phyloP scores from a whole-genome alignment of 495 filamentous ascomycete genomes.

The Penicillium macrosclerotiorum region DNA sequence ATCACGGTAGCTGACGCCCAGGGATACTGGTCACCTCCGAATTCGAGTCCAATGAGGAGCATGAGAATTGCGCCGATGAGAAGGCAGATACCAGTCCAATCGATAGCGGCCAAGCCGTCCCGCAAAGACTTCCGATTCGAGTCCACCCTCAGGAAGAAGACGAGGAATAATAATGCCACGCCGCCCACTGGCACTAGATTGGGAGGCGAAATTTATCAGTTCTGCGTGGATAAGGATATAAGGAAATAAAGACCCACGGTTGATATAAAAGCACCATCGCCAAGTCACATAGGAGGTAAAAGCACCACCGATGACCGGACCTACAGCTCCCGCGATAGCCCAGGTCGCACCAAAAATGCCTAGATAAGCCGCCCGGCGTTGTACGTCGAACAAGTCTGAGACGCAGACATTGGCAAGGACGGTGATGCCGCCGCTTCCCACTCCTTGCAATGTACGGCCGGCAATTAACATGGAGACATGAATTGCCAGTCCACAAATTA shows the following conservation, averaged over 20 bases:
- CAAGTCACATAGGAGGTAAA: not conserved
- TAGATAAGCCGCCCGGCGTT: not conserved
- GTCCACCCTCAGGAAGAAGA: not conserved
- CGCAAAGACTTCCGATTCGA: not conserved
- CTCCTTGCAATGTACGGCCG: slow-evolving; percentile 66
- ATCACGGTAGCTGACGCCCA: slow-evolving; percentile 75
- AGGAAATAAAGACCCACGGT: not conserved
- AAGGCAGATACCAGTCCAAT: slow-evolving; percentile 56
- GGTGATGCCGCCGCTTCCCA: slow-evolving; percentile 67
- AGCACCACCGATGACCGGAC: too few relatives aligned
- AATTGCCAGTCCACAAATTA: slow-evolving; percentile 57
- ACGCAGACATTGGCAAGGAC: slow-evolving; percentile 73
- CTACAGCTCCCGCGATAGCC: not conserved
- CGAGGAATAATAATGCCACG: not conserved
- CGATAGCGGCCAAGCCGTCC: not conserved
- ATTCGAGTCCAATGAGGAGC: slow-evolving; percentile 78
- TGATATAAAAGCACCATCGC: slow-evolving; percentile 1
- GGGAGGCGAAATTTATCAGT: too few relatives aligned
- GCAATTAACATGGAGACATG: slow-evolving; percentile 68
- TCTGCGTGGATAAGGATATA: too few relatives aligned
- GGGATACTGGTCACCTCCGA: slow-evolving; percentile 69
- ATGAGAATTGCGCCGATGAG: slow-evolving; percentile 75
- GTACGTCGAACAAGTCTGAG: slow-evolving; percentile 59
- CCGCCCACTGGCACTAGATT: not conserved
- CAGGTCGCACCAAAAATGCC: not conserved